Base-by-base conservation (phyloP, 768 basidiomycete species). In the Suillus luteus region DNA sequence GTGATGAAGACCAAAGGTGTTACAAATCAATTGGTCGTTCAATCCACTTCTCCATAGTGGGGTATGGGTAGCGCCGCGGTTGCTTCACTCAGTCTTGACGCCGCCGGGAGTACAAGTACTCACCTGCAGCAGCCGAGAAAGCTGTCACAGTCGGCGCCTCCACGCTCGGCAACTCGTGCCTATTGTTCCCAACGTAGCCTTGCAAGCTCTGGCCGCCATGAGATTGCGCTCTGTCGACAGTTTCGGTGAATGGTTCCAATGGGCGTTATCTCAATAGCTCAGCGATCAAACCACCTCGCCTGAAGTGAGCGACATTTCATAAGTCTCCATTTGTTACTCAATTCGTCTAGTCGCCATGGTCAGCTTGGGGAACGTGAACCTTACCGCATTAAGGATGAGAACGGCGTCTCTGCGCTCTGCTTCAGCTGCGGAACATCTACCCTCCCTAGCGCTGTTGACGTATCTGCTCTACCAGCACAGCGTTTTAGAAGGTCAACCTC, bases 101-200 rank as follows among this genome's bases (percentile, higher is more conserved):
- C n/a, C n/a, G n/a, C n/a, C n/a, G n/a, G n/a, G n/a, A n/a, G n/a
- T 27, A 27, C 83, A 81, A 81, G 68, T 97, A 91, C 79, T 99
- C 96, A 1, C 97, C 97, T 41, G 97, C 96, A 35, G 87, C 86
- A 8, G 86, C 97, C 6, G 84, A 90, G 80, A 87, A 91, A 62
- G 93, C 96, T 15, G 85, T 99, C 66, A 98, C 97, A 57, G 96
- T 99, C 62, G 97, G 92, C 68, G 97, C 97, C 35, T 91, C 90
- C 3, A 93, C 92, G 2, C 81, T 95, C 27, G 82, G 76, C 49
- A 27, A 27, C 27, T 27, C 27, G 27, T 27, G 27, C 27, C 27
- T 27, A 27, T 27, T 27, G 27, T 27, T 38, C 10, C 38, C 37
- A 10, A 37, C 37, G 10, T 37, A 37, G 37, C 37, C 37, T 37